Evolutionary conservation across 345 rosid species (phyloP), one percentile per base, ranked within the genome.

Genomic region (Trapa incisa): DNA sequence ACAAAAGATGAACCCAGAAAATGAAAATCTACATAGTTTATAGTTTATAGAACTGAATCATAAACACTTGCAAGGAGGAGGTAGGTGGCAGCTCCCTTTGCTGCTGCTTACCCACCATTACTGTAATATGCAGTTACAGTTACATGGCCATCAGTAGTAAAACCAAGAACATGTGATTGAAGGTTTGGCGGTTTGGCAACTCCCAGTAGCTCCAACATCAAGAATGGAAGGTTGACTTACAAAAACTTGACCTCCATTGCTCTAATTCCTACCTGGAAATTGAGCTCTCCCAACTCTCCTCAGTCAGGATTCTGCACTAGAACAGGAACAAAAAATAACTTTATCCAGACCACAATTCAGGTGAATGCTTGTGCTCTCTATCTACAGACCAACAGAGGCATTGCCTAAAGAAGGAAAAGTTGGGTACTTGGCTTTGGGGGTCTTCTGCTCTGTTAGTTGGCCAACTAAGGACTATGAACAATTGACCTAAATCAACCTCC

Each of bases 321-420:
- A 67, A 57, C 17, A 50, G 75, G 80, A 22, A 22, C 29, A 22
- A 22, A 74, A 79, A 80, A 61, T 75, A 70, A 71, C 82, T 84
- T 71, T 86, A 74, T 66, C 70, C 58, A 75, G 79, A 75, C 71
- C 76, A 22, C 29, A 69, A 9, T 58, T 84, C 81, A 38, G 75
- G 78, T 47, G 86, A 76, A 82, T 71, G 70, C 53, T 79, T 73
- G 84, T 66, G 73, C 91, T 86, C 91, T 86, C 85, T 79, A 81
- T 78, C 78, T 79, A 80, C 92, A 84, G 88, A 84, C 70, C 78
- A 74, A 81, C 73, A 76, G 85, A 86, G 87, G 89, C 78, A 77
- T 72, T 68, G 47, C 73, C 60, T 22, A 22, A 7, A 45, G 8
- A 45, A 6, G 56, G 56, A 50, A 4, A 58, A 32, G 63, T 32